Evolutionary conservation across 148 eudicot genomes (phyloP).

Genomic region (Vaccinium macrocarpon): DNA sequence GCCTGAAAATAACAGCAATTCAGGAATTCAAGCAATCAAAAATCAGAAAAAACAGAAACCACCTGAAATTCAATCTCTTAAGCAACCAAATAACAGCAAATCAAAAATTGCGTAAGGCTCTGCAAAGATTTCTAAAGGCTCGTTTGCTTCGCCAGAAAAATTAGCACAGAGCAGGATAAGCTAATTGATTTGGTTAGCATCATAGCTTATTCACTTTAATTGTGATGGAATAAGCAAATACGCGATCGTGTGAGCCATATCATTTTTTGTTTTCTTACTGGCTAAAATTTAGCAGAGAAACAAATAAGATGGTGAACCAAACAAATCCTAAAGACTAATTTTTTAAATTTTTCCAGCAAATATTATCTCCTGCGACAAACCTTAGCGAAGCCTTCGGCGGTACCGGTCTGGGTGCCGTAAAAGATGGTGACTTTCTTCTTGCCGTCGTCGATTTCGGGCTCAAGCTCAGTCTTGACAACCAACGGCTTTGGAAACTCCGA

Average conservation of each 20-base stretch:
- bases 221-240: neutral
- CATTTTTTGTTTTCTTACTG: neutral
- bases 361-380: constrained; percentile 24
- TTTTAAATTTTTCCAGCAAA: no score
- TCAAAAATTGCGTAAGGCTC: neutral
- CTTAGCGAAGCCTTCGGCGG: constrained; percentile 98
- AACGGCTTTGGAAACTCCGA: constrained; percentile 39
- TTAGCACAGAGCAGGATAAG: neutral
- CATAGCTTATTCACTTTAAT: neutral
- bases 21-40: constrained; percentile 4
- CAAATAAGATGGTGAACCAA: neutral
- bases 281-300: neutral
- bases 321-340: no score
- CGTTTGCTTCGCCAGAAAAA: neutral
- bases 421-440: constrained; percentile 71
- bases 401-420: constrained; percentile 93
- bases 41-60: neutral
- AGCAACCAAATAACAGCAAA: neutral
- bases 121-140: neutral
- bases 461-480: constrained; percentile 33
- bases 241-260: neutral
- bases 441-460: constrained; percentile 69
- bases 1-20: constrained; percentile 41
- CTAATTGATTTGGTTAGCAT: neutral
- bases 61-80: neutral